Conservation (phyloP, 1,139 yeast genomes). For the Suhomyces atakaporum region DNA sequence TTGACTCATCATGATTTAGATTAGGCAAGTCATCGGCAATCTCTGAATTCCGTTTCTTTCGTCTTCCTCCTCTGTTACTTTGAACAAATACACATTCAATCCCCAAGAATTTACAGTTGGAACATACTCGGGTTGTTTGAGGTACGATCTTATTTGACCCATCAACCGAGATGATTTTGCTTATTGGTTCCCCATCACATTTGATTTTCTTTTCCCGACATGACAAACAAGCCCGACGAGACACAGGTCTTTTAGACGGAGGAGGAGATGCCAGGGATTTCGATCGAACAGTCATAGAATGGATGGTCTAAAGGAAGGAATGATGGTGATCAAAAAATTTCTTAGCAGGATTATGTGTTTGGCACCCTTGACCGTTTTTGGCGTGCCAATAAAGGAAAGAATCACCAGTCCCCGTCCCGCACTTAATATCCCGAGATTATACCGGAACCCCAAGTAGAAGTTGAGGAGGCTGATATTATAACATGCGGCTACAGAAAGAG, state of each 20-base stretch:
- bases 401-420: background rate
- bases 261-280: conserved; percentile 3
- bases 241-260: conserved; percentile 37
- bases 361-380: background rate
- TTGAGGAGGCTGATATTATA: no score
- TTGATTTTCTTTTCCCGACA: conserved; percentile 66
- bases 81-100: conserved; percentile 59
- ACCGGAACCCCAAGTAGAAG: no score
- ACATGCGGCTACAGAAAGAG: background rate
- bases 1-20: background rate
- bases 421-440: background rate
- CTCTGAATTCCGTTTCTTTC: conserved; percentile 33
- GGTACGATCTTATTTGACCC: conserved; percentile 18
- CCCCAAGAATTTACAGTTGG: conserved; percentile 53
- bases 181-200: conserved; percentile 58
- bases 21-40: conserved; percentile 1
- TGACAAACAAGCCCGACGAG: conserved; percentile 60
- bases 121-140: conserved; percentile 34
- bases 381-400: background rate
- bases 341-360: background rate
- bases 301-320: background rate
- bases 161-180: conserved; percentile 21
- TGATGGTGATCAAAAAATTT: background rate
- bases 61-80: conserved; percentile 59
- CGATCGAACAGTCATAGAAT: conserved; percentile 1